phyloP scores from a whole-genome alignment of 1,284 basidiomycete genomes.

The Rhodotorula sp. region DNA sequence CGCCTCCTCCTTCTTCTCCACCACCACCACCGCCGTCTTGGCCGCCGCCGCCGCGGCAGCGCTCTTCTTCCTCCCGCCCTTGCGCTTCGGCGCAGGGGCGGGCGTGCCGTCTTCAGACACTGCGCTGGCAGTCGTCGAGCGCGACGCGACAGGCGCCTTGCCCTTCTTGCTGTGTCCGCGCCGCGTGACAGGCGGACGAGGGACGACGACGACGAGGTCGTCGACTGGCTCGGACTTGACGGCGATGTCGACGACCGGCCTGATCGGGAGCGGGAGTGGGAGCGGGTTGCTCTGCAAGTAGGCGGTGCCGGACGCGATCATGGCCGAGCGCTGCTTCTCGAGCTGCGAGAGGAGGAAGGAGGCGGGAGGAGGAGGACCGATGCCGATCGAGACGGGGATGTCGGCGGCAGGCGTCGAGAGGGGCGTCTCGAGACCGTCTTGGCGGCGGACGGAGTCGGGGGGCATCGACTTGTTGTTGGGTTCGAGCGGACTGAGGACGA shows the following conservation, averaged over 20 bases:
- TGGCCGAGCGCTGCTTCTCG: conserved; percentile 12
- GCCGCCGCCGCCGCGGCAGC: conserved; percentile 2
- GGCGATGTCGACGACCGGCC: conserved; percentile 1
- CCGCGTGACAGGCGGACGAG: conserved; percentile 11
- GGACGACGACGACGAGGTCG: neutral
- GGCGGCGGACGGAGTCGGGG: neutral
- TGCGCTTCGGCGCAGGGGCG: conserved; percentile 1
- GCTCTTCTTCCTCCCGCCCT: neutral
- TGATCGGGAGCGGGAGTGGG: conserved; percentile 24
- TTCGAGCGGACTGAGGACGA: conserved; percentile 22
- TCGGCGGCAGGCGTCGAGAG: neutral
- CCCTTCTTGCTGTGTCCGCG: conserved; percentile 18
- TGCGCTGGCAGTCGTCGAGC: neutral
- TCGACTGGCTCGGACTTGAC: conserved; percentile 8
- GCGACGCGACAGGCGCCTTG: neutral
- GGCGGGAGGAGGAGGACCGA: neutral
- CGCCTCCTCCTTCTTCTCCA: neutral
- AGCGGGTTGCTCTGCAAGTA: conserved; percentile 17
- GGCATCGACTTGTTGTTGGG: neutral
- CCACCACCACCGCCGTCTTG: neutral
- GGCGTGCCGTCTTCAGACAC: neutral
- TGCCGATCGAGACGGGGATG: neutral
- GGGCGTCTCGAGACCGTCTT: too few relatives aligned
- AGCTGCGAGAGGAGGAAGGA: conserved; percentile 21
- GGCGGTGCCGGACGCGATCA: conserved; percentile 3